Evolutionary conservation across 805 yeast species (phyloP), one percentile per base, ranked within the genome.

Genomic region (Candida insectorum): DNA sequence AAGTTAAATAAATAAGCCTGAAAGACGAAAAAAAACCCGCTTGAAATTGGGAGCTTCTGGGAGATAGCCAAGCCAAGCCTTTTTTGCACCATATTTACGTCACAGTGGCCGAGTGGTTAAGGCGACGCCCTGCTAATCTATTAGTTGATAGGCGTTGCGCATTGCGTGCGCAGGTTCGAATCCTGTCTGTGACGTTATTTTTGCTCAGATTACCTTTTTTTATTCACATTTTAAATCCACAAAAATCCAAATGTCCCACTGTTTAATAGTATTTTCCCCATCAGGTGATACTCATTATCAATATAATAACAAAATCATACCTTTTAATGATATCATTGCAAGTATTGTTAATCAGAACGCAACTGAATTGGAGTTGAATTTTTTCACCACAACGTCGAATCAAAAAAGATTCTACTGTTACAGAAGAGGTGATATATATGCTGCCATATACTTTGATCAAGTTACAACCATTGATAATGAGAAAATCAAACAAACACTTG

Each of bases 121-220:
- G 87, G 87, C 85, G 88, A 77, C 79, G 79, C 87, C 86, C 88
- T 81, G 86, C 87, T 81, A 43, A 32, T 12, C 13, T 16, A 79
- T 68, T 43, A 45, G 60, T 47, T 36, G 66, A 40, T 35, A 62
- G 68, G 68, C 58, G 65, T 64, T 65, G 72, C 66, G 70, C 56
- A 56, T 53, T 65, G 57, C 71, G 66, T 63, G 60, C 96, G 95
- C 95, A 86, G 94, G 96, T 86, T 86, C 96, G 96, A 86, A 86
- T 86, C 96, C 94, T 86, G 95, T 85, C 94, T 83, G 94, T 86
- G 85, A 84, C 96, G 95, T 48, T 56, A 60, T 66, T 67, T 75
- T 69, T 75, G 13, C 7, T 24, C 13, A 6, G 13, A 12, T 9
- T 24, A 24, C 13, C 13, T 24, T 24, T 11, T 12, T 12, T 6